Base-by-base conservation (phyloP, 305 asterid genomes). In the Solanum hybrid region DNA sequence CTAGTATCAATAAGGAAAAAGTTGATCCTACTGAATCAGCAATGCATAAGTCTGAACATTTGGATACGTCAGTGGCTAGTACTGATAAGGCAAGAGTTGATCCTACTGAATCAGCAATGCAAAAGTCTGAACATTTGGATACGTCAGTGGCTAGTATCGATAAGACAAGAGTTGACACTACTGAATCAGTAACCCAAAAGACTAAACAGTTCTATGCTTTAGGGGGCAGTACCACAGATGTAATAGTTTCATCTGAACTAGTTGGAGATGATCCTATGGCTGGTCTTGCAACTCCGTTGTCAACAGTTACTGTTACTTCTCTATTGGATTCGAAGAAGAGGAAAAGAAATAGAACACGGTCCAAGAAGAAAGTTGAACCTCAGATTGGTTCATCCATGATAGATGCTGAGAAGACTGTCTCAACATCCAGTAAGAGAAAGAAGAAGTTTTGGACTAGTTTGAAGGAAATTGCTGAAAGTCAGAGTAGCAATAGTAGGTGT, bases 381-480 rank as follows among this genome's bases (percentile, higher is more conserved):
- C 93, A 85, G 82, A 89, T 40, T 88, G 88, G 42, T 85, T 78
- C 91, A 31, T 91, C 87, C 8, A 88, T 42, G 36, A 90, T 42
- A 32, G 91, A 90, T n/a, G 86, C 56, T 31, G 96, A 91, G 37
- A 88, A 91, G 66, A 80, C 91, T 36, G 29, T 37, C 13, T 14
- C 17, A 64, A 42, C 90, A 40, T 88, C 96, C 3, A 94, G 92
- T 84, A 96, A 97, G 91, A 92, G 94, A 86, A 95, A 91, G 94
- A n/a, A n/a, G n/a, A 95, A 92, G 73, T 56, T 94, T 4, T 96
- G 99, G 98, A 94, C 96, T 24, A 94, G 96, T 92, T 89, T 69
- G 90, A 94, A 96, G 94, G 95, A 95, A 89, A 94, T 96, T 80
- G 95, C 93, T 8, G 91, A 94, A 92, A 91, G 92, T 77, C 79